Conservation (phyloP, 164 flowering plant genomes). For the Platanus orientalis region DNA sequence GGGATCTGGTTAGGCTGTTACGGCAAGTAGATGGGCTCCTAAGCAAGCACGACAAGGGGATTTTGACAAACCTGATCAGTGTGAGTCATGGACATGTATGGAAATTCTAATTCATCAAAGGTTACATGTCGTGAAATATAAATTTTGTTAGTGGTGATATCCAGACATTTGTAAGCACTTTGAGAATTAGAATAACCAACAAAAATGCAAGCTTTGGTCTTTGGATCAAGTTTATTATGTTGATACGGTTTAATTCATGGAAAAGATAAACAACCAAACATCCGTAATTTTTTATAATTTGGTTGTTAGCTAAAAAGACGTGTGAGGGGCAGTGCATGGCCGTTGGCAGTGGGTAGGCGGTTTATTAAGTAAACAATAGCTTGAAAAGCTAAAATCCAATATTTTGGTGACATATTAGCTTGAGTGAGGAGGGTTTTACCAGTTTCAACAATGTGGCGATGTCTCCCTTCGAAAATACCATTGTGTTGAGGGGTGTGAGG, state of each 20-base stretch:
- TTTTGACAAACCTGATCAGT: background rate
- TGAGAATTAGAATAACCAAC: slow-evolving; percentile 8
- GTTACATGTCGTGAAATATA: background rate
- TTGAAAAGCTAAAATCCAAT: slow-evolving; percentile 5
- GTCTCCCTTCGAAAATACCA: background rate
- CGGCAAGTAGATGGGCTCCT: background rate
- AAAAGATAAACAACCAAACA: slow-evolving; percentile 2
- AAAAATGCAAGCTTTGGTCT: slow-evolving; percentile 2
- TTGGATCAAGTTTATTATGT: slow-evolving; percentile 4
- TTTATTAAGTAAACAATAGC: slow-evolving; percentile 2
- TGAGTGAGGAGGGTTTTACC: slow-evolving; percentile 1
- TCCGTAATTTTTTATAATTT: background rate
- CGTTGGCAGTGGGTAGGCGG: background rate
- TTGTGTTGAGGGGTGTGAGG: slow-evolving; percentile 8
- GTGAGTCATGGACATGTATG: background rate
- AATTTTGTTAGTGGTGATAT: background rate
- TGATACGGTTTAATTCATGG: background rate
- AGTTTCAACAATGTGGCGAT: slow-evolving; percentile 9
- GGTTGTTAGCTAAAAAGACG: background rate
- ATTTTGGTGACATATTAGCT: background rate
- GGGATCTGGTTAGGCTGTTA: no score
- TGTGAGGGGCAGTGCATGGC: background rate
- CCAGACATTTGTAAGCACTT: background rate
- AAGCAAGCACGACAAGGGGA: background rate
- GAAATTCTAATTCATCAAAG: background rate